Evolutionary conservation across 148 eudicot species (phyloP).

Genomic region (Silene latifolia): DNA sequence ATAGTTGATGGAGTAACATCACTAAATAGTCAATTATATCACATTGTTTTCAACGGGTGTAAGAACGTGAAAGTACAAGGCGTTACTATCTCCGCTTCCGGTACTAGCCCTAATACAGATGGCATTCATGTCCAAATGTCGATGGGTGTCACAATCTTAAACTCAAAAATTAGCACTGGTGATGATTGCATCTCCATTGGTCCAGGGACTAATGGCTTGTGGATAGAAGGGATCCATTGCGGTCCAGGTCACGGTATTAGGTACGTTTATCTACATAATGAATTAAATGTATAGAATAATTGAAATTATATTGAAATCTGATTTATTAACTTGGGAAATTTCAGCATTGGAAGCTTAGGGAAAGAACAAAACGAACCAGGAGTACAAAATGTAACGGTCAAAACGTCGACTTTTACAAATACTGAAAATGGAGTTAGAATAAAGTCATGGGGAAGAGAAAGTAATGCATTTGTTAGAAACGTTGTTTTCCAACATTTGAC

Average conservation of each 20-base stretch:
- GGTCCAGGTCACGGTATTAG: slow-evolving; percentile 71
- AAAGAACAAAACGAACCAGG: slow-evolving; percentile 32
- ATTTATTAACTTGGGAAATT: not conserved
- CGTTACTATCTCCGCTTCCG: slow-evolving; percentile 28
- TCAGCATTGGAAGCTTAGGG: slow-evolving; percentile 53
- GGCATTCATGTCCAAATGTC: slow-evolving; percentile 53
- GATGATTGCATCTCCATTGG: slow-evolving; percentile 61
- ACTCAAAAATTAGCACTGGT: slow-evolving; percentile 41
- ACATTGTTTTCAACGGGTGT: slow-evolving; percentile 44
- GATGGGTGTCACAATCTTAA: slow-evolving; percentile 31
- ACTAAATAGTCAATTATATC: slow-evolving; percentile 46
- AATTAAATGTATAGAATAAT: no score
- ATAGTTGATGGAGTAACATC: slow-evolving; percentile 32
- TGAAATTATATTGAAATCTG: not conserved
- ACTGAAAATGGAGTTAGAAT: slow-evolving; percentile 46
- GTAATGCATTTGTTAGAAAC: slow-evolving; percentile 34
- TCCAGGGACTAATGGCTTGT: slow-evolving; percentile 35
- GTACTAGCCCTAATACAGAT: slow-evolving; percentile 48
- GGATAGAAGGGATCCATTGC: slow-evolving; percentile 42
- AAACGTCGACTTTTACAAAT: slow-evolving; percentile 26
- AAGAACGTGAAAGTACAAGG: slow-evolving; percentile 35
- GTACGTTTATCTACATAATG: slow-evolving; percentile 14
- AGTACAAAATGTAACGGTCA: slow-evolving; percentile 50
- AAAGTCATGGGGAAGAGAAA: slow-evolving; percentile 51
- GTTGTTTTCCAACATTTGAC: slow-evolving; percentile 37